Evolutionary conservation across 1,284 basidiomycete genomes (phyloP), one percentile per base, ranked within the genome.

Genomic region (Irpex sp.): DNA sequence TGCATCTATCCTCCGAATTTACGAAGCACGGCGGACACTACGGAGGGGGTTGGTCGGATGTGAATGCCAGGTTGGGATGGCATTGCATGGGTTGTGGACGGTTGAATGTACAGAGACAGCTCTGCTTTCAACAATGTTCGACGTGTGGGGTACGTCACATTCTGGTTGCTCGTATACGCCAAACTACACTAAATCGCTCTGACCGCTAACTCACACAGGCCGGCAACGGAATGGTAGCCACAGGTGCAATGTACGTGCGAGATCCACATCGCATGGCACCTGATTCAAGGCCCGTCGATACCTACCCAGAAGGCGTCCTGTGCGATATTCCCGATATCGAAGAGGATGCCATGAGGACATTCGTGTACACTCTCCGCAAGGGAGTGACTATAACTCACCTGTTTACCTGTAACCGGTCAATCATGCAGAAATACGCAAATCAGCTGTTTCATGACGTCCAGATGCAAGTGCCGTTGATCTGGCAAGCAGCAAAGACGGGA

Each of bases 401-500:
- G 47, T 78, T 77, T 64, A 78, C 77, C 4, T 71, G 74, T 35
- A 79, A 79, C 58, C 69, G 67, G n/a, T 61, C 66, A 21, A 54
- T 58, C 28, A 64, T 74, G 19, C 77, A 79, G 60, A 57, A 57
- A 52, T 68, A 71, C 6, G 70, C 77, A 1, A 68, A 68, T 4
- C 35, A 36, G 16, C 64, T 78, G 9, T 73, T 78, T 36, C 62
- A 62, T 33, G 68, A 64, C 4, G 62, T 79, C 16, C 77, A 79
- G 60, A 28, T 67, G 14, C 67, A 74, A 0, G 67, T 75, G 3
- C 67, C 72, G 19, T 56, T 78, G 58, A 60, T 56, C 47, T 70
- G 62, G 59, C 68, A 71, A 55, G 61, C 67, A 28, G 56, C 61
- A 39, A 63, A 60, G 33, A 62, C 60, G 5, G 45, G 42, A 21